Evolutionary conservation across 225 moss, liverwort and hornwort species (phyloP).

Genomic region (Bryoerythrophyllum caledonicum): DNA sequence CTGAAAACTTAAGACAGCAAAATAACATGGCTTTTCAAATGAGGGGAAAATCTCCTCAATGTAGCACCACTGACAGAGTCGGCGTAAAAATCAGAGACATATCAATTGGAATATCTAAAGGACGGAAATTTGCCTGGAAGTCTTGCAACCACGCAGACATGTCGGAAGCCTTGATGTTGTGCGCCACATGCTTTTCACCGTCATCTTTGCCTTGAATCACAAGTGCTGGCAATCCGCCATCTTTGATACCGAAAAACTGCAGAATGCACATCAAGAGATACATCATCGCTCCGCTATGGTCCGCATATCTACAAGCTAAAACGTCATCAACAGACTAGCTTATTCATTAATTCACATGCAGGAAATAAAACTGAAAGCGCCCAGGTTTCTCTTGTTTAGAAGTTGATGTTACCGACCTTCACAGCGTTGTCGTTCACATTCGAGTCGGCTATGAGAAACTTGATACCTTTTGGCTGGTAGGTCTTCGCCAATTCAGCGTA

Average conservation of each 20-base stretch:
- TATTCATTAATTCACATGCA: neutral
- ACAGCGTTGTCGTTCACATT: conserved; percentile 73
- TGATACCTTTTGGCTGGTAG: conserved; percentile 63
- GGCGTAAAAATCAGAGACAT: conserved; percentile 7
- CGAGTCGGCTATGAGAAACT: conserved; percentile 64
- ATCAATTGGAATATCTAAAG: neutral
- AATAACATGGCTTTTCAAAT: neutral
- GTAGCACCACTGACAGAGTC: neutral
- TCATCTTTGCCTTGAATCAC: conserved; percentile 63
- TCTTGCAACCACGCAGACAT: conserved; percentile 69
- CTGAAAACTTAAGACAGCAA: too few species aligned
- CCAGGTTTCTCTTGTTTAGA: conserved; percentile 2
- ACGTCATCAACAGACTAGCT: conserved; percentile 1
- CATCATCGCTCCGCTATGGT: neutral
- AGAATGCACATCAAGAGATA: conserved; percentile 23
- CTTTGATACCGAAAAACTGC: conserved; percentile 83
- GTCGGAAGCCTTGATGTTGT: conserved; percentile 54
- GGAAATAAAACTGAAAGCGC: neutral
- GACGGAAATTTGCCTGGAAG: conserved; percentile 45
- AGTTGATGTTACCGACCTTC: conserved; percentile 49
- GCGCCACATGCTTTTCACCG: conserved; percentile 55
- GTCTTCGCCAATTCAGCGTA: conserved; percentile 60
- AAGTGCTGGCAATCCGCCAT: conserved; percentile 65
- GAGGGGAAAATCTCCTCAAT: neutral
- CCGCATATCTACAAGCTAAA: conserved; percentile 1